A percentile compares a stretch with the other conserved stretches of the same genome.
Evolutionary conservation across 768 basidiomycete species (phyloP).

Genomic region (Tulasnella sp.): DNA sequence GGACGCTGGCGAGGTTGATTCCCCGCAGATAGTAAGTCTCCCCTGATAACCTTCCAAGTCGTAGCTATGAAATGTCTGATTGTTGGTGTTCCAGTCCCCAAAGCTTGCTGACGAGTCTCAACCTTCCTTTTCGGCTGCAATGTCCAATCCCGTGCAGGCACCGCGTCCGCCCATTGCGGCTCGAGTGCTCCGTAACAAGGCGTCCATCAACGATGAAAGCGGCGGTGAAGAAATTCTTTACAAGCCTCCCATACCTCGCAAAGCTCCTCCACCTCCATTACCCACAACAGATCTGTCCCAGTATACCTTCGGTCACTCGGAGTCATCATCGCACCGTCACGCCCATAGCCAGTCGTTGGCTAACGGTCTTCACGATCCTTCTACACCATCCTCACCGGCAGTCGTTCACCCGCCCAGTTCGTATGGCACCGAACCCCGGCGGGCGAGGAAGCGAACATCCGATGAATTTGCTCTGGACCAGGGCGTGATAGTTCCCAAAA

Average conservation of each 20-base stretch:
- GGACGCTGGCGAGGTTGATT: not conserved
- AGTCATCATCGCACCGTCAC: not conserved
- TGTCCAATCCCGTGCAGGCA: not conserved
- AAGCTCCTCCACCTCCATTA: constrained; percentile 8
- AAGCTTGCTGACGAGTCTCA: not conserved
- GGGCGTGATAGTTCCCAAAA: constrained; percentile 41
- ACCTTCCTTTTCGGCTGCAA: not conserved
- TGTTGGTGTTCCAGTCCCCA: not conserved
- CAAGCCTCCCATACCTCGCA: constrained; percentile 21
- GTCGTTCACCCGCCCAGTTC: not conserved
- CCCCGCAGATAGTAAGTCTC: not conserved
- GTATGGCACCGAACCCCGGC: constrained; percentile 34
- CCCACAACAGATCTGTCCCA: constrained; percentile 5
- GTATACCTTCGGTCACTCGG: not conserved
- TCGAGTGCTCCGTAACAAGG: constrained; percentile 28
- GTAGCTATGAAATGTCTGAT: not conserved
- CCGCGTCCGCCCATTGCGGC: not conserved
- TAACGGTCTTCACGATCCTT: not conserved
- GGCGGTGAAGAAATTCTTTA: constrained; percentile 88
- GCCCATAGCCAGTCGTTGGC: not conserved
- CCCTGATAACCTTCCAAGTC: not conserved
- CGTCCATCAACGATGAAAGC: constrained; percentile 72
- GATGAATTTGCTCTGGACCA: constrained; percentile 80
- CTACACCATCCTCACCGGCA: not conserved
- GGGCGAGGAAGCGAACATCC: constrained; percentile 66